Base-by-base conservation (phyloP, 2,329 filamentous ascomycete species). In the Knoxdaviesia proteae region DNA sequence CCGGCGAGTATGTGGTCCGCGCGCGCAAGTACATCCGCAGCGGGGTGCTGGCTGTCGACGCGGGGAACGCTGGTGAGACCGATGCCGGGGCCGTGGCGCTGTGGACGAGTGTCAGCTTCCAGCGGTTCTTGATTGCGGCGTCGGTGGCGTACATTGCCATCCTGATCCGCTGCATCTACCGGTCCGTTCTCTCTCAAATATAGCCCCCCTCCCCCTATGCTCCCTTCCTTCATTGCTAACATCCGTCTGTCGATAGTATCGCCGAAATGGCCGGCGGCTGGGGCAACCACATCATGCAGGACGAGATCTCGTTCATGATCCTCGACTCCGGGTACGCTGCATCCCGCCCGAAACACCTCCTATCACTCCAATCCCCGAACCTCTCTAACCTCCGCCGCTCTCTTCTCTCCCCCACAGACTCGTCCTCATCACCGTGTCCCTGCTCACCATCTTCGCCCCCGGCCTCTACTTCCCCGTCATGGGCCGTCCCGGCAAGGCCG, bases 231-330 rank as follows among this genome's bases (percentile, higher is more conserved):
- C 8, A 36, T 36, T 9, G 9, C 34, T 11, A 9, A 11, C 11
- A 36, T 11, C 34, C 7, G 7, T 20, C 40, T 36, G 32, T 10
- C 32, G 20, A 30, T 42, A 73, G 71, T 50, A 69, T 77, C 42
- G 68, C 67, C 1, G 74, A 78, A 53, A 75, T 78, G 70, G 66
- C 68, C 2, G 69, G 70, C 31, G 74, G 74, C 20, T 79, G 73
- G 72, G 69, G 68, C 7, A 76, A 74, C 56, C 52, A 61, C 10
- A 69, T 77, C 52, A 77, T 78, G 71, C 69, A 73, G 49, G 65
- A 77, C 54, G 61, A 78, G 58, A 58, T 61, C 38, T 67, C 65
- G 11, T 78, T 77, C 50, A 63, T 75, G 46, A 64, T 70, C 8
- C 62, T 77, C 36, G 74, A 78, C 49, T 39, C 42, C 6, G 31